These are phyloP conservation scores for Colletotrichum salicis DNA, from an alignment of 2,329 filamentous ascomycete species.

Conservation along the genomic window DNA sequence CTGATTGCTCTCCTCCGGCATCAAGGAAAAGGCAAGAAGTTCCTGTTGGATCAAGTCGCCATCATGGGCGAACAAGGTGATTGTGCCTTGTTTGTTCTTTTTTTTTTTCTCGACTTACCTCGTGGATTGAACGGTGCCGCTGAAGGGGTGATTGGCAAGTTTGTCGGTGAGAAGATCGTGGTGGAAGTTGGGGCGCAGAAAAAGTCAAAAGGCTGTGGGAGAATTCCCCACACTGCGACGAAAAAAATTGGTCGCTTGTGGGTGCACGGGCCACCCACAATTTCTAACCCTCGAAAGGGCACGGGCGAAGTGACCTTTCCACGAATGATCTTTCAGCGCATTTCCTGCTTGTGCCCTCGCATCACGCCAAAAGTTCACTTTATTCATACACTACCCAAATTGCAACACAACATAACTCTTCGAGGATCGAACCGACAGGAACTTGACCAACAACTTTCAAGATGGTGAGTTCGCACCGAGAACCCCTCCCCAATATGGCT, in stretches of 20 bases:
- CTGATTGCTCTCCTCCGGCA: constrained; percentile 73
- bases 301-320: constrained; percentile 41
- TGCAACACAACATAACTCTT: constrained; percentile 62
- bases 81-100: background rate
- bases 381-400: constrained; percentile 48
- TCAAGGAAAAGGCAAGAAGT: constrained; percentile 57
- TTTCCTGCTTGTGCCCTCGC: constrained; percentile 20
- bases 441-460: constrained; percentile 61
- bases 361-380: constrained; percentile 38
- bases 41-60: constrained; percentile 44
- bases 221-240: background rate
- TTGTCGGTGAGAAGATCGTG: constrained; percentile 40
- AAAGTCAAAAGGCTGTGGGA: constrained; percentile 25
- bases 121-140: constrained; percentile 41
- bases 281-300: constrained; percentile 43
- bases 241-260: constrained; percentile 48
- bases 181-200: constrained; percentile 30
- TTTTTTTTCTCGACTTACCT: constrained; percentile 55
- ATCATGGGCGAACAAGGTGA: constrained; percentile 29
- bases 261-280: constrained; percentile 51
- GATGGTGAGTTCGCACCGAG: constrained; percentile 63
- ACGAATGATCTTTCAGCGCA: constrained; percentile 23
- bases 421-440: constrained; percentile 74
- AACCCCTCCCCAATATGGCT: background rate
- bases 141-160: constrained; percentile 42